phyloP scores from a whole-genome alignment of 805 yeast genomes.

The Jamesozyma spencerorum region DNA sequence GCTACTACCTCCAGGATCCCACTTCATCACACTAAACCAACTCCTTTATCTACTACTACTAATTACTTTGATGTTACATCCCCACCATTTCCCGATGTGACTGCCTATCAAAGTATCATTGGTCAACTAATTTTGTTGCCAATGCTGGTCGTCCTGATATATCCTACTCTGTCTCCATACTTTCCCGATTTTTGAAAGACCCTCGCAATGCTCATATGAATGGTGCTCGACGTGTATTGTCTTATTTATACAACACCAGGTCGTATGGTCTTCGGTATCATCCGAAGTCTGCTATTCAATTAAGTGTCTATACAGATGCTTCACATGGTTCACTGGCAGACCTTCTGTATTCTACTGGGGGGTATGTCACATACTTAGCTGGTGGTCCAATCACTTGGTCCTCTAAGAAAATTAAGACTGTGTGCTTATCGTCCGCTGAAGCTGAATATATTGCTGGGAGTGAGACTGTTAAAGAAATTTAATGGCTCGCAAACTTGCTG shows the following conservation, averaged over 20 bases:
- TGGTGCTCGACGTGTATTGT: conserved; percentile 4
- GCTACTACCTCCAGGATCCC: conserved; percentile 12
- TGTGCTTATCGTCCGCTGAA: conserved; percentile 8
- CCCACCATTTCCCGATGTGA: background rate
- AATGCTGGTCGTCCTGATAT: conserved; percentile 11
- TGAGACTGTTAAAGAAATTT: conserved; percentile 6
- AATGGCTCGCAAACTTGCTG: conserved; percentile 5
- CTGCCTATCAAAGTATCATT: background rate
- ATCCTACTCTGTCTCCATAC: conserved; percentile 4
- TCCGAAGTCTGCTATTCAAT: background rate
- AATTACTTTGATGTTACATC: background rate
- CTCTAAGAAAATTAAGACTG: conserved; percentile 8
- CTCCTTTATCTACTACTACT: background rate
- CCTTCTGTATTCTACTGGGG: conserved; percentile 10
- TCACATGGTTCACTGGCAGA: conserved; percentile 4
- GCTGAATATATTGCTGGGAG: conserved; percentile 8
- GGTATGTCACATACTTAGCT: conserved; percentile 6
- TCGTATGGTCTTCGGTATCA: conserved; percentile 1
- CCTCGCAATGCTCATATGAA: conserved; percentile 5
- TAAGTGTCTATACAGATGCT: conserved; percentile 1
- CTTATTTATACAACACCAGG: conserved; percentile 7
- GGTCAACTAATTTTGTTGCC: conserved; percentile 4
- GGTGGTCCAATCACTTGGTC: conserved; percentile 11
- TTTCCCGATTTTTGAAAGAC: conserved; percentile 4
- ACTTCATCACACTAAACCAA: background rate